Base-by-base conservation (phyloP, 495 filamentous ascomycete genomes). In the Hypomontagnella submonticulosa region DNA sequence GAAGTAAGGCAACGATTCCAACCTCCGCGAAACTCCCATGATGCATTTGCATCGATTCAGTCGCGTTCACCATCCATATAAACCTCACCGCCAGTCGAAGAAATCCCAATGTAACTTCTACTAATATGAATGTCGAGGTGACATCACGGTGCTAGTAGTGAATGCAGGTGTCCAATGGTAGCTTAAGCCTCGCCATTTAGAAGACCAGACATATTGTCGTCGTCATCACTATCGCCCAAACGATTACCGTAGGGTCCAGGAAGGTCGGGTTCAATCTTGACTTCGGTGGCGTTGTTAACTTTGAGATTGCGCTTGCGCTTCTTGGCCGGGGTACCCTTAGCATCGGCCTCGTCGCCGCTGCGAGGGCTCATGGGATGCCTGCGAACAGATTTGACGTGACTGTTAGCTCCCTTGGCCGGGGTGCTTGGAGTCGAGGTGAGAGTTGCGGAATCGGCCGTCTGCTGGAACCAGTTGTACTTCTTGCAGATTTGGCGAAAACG, bases 391-490 rank as follows among this genome's bases (percentile, higher is more conserved):
- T n/a, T 23, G 19, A 30, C 4, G 4, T 2, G 5, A 1, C 40
- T 11, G 36, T 4, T 53, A 2, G 38, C 19, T 40, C 34, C 8
- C 33, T 58, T 58, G 9, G 9, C 36, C 36, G 36, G 36, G 36
- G 36, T 38, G 3, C 20, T 48, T 38, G 16, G 18, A 18, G 55
- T 9, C 12, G 55, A 13, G 13, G 18, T 2, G 1, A 42, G 1
- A 18, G 54, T n/a, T 1, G 43, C 12, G 11, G 33, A 4, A 6
- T 37, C 19, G 4, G 23, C 34, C 23, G 32, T 12, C 4, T 44
- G 2, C 32, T 61, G 50, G 59, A 61, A 66, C 63, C 68, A 71
- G 7, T 59, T 19, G 38, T 67, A 44, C 36, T 66, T 66, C 34
- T 64, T 55, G 60, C 57, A 63, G 4, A 67, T 36, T 27, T 63